Percentiles rank a stretch among this genome's conserved stretches.
These are phyloP conservation scores for Umbelopsis isabellina DNA, from an alignment of 192 early-diverging fungal genomes.

Conservation along the genomic window DNA sequence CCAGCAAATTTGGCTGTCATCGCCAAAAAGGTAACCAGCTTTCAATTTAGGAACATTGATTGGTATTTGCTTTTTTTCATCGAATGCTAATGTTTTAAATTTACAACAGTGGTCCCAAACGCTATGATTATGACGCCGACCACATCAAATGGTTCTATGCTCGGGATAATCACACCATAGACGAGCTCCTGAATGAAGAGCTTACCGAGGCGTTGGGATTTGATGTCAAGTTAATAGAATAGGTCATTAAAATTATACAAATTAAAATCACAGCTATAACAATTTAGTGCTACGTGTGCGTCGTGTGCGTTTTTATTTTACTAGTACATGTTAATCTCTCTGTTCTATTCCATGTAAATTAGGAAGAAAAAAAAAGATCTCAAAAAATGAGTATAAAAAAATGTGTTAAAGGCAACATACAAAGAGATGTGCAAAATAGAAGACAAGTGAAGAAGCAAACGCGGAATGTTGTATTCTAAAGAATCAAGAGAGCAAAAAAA, in stretches of 20 bases:
- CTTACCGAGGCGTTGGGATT: constrained; percentile 55
- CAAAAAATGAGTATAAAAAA: too few relatives aligned
- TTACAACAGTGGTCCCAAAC: constrained; percentile 75
- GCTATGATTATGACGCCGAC: constrained; percentile 72
- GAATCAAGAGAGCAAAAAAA: neutral
- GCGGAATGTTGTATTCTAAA: too few relatives aligned
- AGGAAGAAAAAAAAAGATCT: too few relatives aligned
- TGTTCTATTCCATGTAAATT: too few relatives aligned
- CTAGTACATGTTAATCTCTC: too few relatives aligned
- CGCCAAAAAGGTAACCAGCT: constrained; percentile 63
- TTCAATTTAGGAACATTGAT: neutral
- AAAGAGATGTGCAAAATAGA: too few relatives aligned
- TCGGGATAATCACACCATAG: constrained; percentile 70
- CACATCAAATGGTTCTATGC: constrained; percentile 77
- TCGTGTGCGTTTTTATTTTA: too few relatives aligned
- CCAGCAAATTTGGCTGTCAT: constrained; percentile 97
- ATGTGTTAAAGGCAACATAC: too few relatives aligned
- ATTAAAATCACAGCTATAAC: too few relatives aligned
- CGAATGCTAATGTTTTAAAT: too few relatives aligned
- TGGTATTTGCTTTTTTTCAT: neutral
- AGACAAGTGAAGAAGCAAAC: too few relatives aligned
- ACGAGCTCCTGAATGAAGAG: constrained; percentile 70
- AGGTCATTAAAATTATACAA: neutral
- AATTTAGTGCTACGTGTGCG: too few relatives aligned
- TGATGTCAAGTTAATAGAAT: constrained; percentile 47